A percentile compares a stretch with the other conserved stretches of the same genome.
Evolutionary conservation across 108 stramenopile species (phyloP).

Genomic region (Phaeodactylum tricornutum): DNA sequence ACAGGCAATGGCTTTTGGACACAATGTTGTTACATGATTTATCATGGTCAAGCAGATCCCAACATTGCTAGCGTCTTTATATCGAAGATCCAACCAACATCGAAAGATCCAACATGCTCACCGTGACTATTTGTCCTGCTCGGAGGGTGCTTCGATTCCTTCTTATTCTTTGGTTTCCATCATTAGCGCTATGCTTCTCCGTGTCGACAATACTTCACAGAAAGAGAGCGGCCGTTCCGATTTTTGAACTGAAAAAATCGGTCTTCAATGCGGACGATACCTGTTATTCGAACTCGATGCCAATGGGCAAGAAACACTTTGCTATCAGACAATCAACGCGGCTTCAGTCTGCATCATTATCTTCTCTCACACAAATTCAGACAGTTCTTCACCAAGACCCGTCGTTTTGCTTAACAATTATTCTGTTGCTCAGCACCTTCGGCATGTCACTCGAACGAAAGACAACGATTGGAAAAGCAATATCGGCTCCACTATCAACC

Average conservation of each 20-base stretch:
- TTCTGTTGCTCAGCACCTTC: constrained; percentile 48
- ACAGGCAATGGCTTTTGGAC: no score
- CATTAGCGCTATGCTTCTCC: not conserved
- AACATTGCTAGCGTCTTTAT: no score
- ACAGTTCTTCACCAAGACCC: constrained; percentile 31
- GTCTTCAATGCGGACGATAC: not conserved
- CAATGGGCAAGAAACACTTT: no score
- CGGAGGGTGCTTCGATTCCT: no score
- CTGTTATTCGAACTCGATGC: no score
- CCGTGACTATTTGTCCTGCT: no score
- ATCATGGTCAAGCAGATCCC: no score
- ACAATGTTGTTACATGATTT: no score
- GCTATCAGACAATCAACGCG: not conserved
- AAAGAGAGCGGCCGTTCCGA: not conserved
- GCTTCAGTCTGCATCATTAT: not conserved
- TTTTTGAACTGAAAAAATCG: not conserved
- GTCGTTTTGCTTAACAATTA: constrained; percentile 42
- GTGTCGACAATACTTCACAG: not conserved
- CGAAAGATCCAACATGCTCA: no score
- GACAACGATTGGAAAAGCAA: constrained; percentile 64
- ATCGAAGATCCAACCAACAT: no score
- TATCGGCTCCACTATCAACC: constrained; percentile 72
- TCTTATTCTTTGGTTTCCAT: no score
- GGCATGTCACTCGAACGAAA: constrained; percentile 58
- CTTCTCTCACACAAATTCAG: constrained; percentile 1